A percentile compares a stretch with the other conserved stretches of the same genome.
Conservation (phyloP, 2,329 filamentous ascomycete genomes). For the Lasiodiplodia sp. region DNA sequence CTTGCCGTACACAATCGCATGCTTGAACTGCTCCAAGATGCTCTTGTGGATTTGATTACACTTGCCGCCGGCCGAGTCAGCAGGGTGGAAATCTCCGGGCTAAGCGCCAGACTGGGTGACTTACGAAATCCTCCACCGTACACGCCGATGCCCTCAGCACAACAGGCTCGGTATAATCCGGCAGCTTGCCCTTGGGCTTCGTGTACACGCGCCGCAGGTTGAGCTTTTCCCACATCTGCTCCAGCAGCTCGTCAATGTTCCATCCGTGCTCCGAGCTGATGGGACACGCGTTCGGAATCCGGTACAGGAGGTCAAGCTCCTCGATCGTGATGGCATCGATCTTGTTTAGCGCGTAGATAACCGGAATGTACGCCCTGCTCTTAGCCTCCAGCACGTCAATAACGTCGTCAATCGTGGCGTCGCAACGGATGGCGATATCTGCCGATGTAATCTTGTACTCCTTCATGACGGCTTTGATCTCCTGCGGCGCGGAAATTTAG, state of each 20-base stretch:
- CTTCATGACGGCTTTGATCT: conserved; percentile 97
- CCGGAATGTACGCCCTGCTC: conserved; percentile 96
- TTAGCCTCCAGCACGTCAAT: conserved; percentile 96
- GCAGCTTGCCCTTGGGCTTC: conserved; percentile 94
- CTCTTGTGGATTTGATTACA: conserved; percentile 97
- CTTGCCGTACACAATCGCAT: conserved; percentile 94
- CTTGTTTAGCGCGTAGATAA: conserved; percentile 98
- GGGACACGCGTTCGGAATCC: conserved; percentile 94
- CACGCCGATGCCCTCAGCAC: conserved; percentile 83
- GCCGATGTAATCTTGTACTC: conserved; percentile 97
- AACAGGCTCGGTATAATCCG: conserved; percentile 90
- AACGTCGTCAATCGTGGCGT: conserved; percentile 95
- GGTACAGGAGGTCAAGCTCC: conserved; percentile 93
- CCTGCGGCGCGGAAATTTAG: conserved; percentile 50
- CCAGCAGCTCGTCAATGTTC: conserved; percentile 97
- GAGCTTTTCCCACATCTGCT: conserved; percentile 98
- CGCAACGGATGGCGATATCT: conserved; percentile 96
- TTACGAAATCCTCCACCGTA: conserved; percentile 96
- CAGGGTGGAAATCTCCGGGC: conserved; percentile 31
- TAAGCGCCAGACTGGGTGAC: conserved; percentile 48
- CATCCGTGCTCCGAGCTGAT: conserved; percentile 95
- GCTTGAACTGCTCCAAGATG: conserved; percentile 94
- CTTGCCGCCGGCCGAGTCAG: conserved; percentile 59
- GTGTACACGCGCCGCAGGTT: conserved; percentile 93
- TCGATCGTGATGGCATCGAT: conserved; percentile 98